Evolutionary conservation across 192 early-diverging fungal species (phyloP), one percentile per base, ranked within the genome.

Genomic region (Coemansia sp.): DNA sequence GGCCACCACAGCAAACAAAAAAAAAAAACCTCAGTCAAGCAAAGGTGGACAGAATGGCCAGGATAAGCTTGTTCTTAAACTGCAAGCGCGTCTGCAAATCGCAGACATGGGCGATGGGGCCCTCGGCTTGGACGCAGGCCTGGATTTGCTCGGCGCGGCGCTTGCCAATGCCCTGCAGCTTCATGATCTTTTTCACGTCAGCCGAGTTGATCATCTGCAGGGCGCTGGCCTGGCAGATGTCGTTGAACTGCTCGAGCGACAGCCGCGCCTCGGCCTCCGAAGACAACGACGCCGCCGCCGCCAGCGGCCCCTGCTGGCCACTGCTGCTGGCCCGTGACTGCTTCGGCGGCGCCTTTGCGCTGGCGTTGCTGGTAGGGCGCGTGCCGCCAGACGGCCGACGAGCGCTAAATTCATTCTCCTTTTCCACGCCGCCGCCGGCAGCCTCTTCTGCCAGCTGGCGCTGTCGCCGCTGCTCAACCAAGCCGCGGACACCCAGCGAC

Each of bases 81-180:
- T 70, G 70, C 39, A 82, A 53, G 19, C 79, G 62, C 11, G 42
- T 41, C 37, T 67, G 69, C 42, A 85, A 62, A 43, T 85, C 84
- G 2, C 65, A 62, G 4, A 85, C 63, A 22, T 74, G 60, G 1
- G 35, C 59, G 15, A 86, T 59, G 0, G 85, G 81, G 11, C 87
- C 87, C 1, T 69, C 41, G 1, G 35, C 38, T 12, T 72, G 66
- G n/a, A 86, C 71, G 9, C 66, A 73, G 11, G 64, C 83, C 20
- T 84, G 70, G 27, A 89, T 89, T 60, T 83, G 79, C 70, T 84
- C 78, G 2, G 87, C 87, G 6, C 87, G 79, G 7, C 85, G 83
- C 64, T 86, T 85, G 37, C 87, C 87, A 36, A 89, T 86, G 12
- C 83, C 84, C 58, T 86, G 84, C 11, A 89, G 65, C 47, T 77